Evolutionary conservation across 2,329 filamentous ascomycete species (phyloP).

Genomic region (Davidsoniella virescens): DNA sequence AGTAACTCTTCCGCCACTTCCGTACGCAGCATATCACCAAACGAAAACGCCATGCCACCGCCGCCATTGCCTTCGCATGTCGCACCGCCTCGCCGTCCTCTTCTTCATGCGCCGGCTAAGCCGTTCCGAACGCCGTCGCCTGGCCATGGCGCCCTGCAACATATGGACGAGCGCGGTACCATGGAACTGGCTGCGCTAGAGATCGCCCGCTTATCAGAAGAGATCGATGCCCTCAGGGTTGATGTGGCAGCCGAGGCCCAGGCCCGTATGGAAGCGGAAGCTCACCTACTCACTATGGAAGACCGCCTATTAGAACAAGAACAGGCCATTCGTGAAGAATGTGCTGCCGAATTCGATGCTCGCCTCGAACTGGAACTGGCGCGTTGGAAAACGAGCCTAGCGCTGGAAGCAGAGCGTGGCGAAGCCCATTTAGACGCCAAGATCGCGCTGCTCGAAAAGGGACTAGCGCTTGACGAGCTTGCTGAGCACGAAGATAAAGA

Average conservation of each 20-base stretch:
- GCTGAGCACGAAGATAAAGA: slow-evolving; percentile 35
- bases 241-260: slow-evolving; percentile 57
- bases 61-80: slow-evolving; percentile 2
- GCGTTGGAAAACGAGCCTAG: slow-evolving; percentile 66
- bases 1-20: slow-evolving; percentile 1
- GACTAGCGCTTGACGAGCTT: slow-evolving; percentile 21
- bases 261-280: slow-evolving; percentile 54
- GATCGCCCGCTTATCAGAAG: slow-evolving; percentile 60
- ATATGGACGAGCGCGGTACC: slow-evolving; percentile 44
- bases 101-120: slow-evolving; percentile 1
- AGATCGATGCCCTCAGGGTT: slow-evolving; percentile 58
- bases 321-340: slow-evolving; percentile 74
- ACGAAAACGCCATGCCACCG: slow-evolving; percentile 1
- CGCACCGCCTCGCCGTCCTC: background rate
- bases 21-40: slow-evolving; percentile 3
- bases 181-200: slow-evolving; percentile 71
- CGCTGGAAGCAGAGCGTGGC: slow-evolving; percentile 60
- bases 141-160: slow-evolving; percentile 16
- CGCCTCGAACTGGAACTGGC: slow-evolving; percentile 57
- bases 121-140: slow-evolving; percentile 4
- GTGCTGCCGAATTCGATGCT: slow-evolving; percentile 70
- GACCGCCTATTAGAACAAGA: slow-evolving; percentile 54
- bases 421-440: slow-evolving; percentile 84
- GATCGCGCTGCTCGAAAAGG: slow-evolving; percentile 46
- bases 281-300: slow-evolving; percentile 53